Evolutionary conservation across 352 stramenopile species (phyloP).

Genomic region (Aphanomyces stellatus): DNA sequence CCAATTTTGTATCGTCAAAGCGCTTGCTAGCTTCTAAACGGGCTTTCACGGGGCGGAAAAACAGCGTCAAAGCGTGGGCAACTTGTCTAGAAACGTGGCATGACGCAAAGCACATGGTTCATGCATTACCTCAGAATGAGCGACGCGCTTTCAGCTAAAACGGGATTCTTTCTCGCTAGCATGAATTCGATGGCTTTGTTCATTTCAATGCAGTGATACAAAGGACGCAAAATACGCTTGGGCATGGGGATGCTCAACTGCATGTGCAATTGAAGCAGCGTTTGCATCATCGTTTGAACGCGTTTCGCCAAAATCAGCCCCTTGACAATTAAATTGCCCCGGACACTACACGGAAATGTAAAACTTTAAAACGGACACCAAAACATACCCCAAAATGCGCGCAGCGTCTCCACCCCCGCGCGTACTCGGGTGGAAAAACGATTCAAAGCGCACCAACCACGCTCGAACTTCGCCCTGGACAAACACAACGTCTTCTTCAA

Average conservation of each 20-base stretch:
- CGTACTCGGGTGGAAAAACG: conserved; percentile 76
- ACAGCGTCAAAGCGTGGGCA: conserved; percentile 65
- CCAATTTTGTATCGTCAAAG: conserved; percentile 82
- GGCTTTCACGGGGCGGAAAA: conserved; percentile 75
- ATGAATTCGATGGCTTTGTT: conserved; percentile 91
- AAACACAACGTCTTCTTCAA: conserved; percentile 62
- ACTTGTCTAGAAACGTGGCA: conserved; percentile 53
- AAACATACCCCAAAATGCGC: conserved; percentile 40
- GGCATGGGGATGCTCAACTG: conserved; percentile 77
- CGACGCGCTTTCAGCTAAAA: conserved; percentile 62
- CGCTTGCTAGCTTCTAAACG: conserved; percentile 77
- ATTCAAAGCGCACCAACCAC: conserved; percentile 83
- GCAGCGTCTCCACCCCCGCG: conserved; percentile 58
- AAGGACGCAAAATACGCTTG: conserved; percentile 72
- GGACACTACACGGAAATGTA: conserved; percentile 29
- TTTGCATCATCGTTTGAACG: conserved; percentile 87
- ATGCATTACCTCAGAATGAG: conserved; percentile 55
- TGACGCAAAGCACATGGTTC: too few relatives aligned
- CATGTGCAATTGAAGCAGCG: conserved; percentile 82
- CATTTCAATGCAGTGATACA: conserved; percentile 87
- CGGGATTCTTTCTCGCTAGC: conserved; percentile 81
- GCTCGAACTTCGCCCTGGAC: conserved; percentile 75
- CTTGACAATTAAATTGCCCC: conserved; percentile 86
- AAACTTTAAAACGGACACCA: neutral
- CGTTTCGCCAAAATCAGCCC: conserved; percentile 83